Evolutionary conservation across 495 filamentous ascomycete species (phyloP).

Genomic region (Xylaria nigripes): DNA sequence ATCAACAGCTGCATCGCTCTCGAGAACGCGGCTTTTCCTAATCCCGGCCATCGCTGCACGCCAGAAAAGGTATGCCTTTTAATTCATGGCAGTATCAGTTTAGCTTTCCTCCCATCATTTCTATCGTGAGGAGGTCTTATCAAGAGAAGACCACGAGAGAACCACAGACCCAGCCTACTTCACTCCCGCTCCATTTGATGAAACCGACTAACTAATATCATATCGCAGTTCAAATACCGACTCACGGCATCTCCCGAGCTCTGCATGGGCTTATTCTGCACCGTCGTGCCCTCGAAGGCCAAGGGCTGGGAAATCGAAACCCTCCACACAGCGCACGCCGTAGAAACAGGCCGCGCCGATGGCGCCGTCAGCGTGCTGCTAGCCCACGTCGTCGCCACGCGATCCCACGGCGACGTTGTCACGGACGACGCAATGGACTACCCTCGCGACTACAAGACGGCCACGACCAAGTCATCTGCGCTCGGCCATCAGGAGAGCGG

Average conservation of each 20-base stretch:
- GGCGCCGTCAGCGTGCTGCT: conserved; percentile 57
- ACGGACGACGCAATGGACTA: conserved; percentile 72
- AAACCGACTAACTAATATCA: neutral
- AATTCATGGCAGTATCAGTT: neutral
- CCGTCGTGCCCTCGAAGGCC: conserved; percentile 39
- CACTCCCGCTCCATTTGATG: neutral
- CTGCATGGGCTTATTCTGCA: conserved; percentile 70
- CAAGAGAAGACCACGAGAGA: too few species aligned
- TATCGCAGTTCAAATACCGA: conserved; percentile 66
- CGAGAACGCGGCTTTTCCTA: conserved; percentile 66
- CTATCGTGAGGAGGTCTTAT: too few species aligned
- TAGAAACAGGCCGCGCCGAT: conserved; percentile 40
- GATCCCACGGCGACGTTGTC: conserved; percentile 49
- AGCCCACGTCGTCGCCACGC: conserved; percentile 73
- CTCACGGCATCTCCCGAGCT: conserved; percentile 72
- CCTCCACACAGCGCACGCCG: conserved; percentile 34
- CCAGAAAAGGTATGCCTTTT: conserved; percentile 67
- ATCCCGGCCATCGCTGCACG: conserved; percentile 59
- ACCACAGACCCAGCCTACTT: too few species aligned
- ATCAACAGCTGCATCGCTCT: conserved; percentile 67
- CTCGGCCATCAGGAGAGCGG: conserved; percentile 62
- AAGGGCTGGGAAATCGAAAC: conserved; percentile 42
- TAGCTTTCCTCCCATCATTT: too few species aligned
- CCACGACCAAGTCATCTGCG: conserved; percentile 16
- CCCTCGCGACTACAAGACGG: conserved; percentile 53